Base-by-base conservation (phyloP, 2,329 filamentous ascomycete genomes). In the Didymella pomorum region DNA sequence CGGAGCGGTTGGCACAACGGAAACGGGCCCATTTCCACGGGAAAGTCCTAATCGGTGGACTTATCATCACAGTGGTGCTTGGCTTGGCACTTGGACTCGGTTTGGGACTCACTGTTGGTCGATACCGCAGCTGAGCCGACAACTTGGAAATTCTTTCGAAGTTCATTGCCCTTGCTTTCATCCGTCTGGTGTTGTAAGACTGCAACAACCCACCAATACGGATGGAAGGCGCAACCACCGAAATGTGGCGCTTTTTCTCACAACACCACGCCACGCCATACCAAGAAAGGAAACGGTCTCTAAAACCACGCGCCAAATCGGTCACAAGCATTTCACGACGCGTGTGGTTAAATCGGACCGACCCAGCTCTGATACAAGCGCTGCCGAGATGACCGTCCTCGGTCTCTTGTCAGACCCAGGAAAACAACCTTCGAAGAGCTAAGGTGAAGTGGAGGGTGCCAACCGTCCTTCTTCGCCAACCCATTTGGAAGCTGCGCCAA, bases 81-180 rank as follows among this genome's bases (percentile, higher is more conserved):
- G 82, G 72, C 0, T 72, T 87, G 9, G 83, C 79, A 0, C 72
- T 88, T 18, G 86, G 86, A 3, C 76, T 88, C 2, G 85, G 85
- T 3, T 73, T 88, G 6, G 85, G 86, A 10, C 75, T 87, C 20
- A 79, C 74, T 37, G 63, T 76, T 14, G 72, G 69, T 18, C 65
- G 67, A 26, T 39, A 53, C 18, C 45, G 49, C 18, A 43, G 49
- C 35, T 49, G 53, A 50, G 44, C 14, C 11, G 14, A 29, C 31
- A 10, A 46, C 16, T 20, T 16, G 18, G 43, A 29, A 3, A 12
- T n/a, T 26, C 23, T 10, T 25, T 16, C 18, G 21, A 26, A 35
- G 23, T 26, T n/a, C 41, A 16, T n/a, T 26, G 21, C 23, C 21
- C 41, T 43, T 26, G 41, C 41, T 26, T 26, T 26, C 41, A 43